These are phyloP conservation scores for Protostelium mycophagum DNA, from an alignment of 78 protist genomes.

Conservation along the genomic window DNA sequence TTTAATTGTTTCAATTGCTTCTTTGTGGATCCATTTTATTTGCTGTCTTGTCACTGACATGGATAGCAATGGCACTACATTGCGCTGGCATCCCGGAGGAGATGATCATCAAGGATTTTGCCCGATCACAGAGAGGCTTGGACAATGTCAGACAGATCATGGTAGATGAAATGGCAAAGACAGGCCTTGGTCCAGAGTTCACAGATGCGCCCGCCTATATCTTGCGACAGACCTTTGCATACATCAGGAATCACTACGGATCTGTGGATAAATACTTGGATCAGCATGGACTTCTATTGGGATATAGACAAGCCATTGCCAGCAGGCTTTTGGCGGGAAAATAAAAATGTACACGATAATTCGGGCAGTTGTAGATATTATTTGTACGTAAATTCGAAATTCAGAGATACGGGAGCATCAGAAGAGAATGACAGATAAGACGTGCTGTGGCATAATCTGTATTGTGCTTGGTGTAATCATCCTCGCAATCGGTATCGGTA, in stretches of 20 bases:
- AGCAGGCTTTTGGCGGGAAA: background rate
- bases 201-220: background rate
- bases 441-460: background rate
- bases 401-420: too few relatives aligned
- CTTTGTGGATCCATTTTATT: too few relatives aligned
- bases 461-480: background rate
- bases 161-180: background rate
- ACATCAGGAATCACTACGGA: background rate
- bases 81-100: background rate
- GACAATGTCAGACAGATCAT: background rate
- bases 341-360: background rate
- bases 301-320: background rate
- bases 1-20: too few relatives aligned
- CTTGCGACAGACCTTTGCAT: background rate
- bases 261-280: background rate
- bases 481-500: background rate
- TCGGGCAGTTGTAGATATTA: too few relatives aligned
- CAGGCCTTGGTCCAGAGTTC: background rate
- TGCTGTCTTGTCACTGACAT: background rate
- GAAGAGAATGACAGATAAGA: background rate
- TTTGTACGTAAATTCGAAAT: too few relatives aligned
- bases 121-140: background rate
- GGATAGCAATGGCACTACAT: background rate
- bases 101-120: background rate
- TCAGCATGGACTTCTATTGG: background rate